Evolutionary conservation across 192 early-diverging fungal species (phyloP).

Genomic region (Allomyces javanicus): DNA sequence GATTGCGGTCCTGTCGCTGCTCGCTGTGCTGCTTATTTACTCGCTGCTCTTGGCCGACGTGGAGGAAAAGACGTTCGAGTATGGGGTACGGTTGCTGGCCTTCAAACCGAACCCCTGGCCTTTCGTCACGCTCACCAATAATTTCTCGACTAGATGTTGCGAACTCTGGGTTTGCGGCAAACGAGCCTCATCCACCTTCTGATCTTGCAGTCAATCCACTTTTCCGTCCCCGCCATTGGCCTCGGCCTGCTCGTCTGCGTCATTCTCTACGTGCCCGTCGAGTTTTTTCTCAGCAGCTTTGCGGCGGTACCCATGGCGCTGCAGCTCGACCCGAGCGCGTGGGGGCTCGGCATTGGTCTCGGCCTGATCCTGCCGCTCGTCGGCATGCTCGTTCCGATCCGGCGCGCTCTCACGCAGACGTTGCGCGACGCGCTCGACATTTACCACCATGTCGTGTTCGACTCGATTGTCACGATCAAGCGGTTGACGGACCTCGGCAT

Average conservation of each 20-base stretch:
- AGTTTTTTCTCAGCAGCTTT: slow-evolving; percentile 7
- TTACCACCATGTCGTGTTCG: slow-evolving; percentile 9
- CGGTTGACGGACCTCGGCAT: slow-evolving; percentile 10
- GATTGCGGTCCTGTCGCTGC: slow-evolving; percentile 6
- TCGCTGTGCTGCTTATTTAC: slow-evolving; percentile 14
- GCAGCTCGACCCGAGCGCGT: slow-evolving; percentile 1
- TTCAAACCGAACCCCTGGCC: no score
- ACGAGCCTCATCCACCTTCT: slow-evolving; percentile 7
- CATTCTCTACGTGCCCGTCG: slow-evolving; percentile 7
- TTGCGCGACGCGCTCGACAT: slow-evolving; percentile 16
- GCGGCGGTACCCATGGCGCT: slow-evolving; percentile 3
- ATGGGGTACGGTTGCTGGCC: slow-evolving; percentile 1
- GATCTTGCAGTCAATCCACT: slow-evolving; percentile 11
- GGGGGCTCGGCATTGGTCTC: slow-evolving; percentile 7
- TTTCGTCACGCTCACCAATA: no score
- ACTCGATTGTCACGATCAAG: slow-evolving; percentile 7
- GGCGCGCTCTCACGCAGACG: slow-evolving; percentile 10
- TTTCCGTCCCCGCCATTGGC: slow-evolving; percentile 10
- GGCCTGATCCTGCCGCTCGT: slow-evolving; percentile 9
- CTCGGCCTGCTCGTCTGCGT: slow-evolving; percentile 10
- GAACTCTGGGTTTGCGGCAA: slow-evolving; percentile 13
- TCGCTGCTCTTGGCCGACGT: slow-evolving; percentile 15
- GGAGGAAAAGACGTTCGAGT: slow-evolving; percentile 18
- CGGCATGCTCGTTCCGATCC: slow-evolving; percentile 10
- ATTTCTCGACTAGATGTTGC: slow-evolving; percentile 5